Evolutionary conservation across 2,329 filamentous ascomycete species (phyloP).

Genomic region (Colletotrichum phormii): DNA sequence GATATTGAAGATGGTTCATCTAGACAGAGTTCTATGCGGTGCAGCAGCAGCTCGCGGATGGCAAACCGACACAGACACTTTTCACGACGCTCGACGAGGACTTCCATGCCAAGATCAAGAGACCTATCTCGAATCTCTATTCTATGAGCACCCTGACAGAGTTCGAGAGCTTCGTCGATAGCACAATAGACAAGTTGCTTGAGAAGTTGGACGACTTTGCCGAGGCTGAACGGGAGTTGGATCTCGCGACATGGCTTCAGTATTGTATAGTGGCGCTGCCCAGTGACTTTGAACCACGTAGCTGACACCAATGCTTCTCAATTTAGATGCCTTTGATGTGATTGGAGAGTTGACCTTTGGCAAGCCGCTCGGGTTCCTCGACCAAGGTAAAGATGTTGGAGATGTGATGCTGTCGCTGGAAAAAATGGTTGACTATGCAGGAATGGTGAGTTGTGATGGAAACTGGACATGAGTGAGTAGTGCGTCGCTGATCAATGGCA

Average conservation of each 20-base stretch:
- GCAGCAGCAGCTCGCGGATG: constrained; percentile 44
- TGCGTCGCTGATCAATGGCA: too few species aligned
- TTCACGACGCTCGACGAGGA: constrained; percentile 53
- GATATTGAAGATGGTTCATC: neutral
- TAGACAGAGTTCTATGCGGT: constrained; percentile 44
- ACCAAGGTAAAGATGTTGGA: constrained; percentile 47
- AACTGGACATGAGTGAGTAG: too few species aligned
- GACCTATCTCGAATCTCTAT: constrained; percentile 52
- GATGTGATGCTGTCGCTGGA: constrained; percentile 43
- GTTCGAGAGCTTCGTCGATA: constrained; percentile 51
- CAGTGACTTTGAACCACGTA: neutral
- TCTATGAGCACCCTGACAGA: constrained; percentile 53
- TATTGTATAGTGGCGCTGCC: constrained; percentile 40
- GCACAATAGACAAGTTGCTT: constrained; percentile 39
- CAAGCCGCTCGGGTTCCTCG: constrained; percentile 50
- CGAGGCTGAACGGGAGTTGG: neutral
- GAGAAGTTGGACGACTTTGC: constrained; percentile 28
- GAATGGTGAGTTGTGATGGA: neutral
- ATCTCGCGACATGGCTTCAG: constrained; percentile 50
- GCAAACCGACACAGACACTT: constrained; percentile 43
- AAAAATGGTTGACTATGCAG: constrained; percentile 19
- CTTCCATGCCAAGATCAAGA: constrained; percentile 53
- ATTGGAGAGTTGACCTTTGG: constrained; percentile 50
- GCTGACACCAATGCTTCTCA: neutral
- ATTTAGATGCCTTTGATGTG: constrained; percentile 51